Conservation (phyloP, 345 rosid genomes). For the Moricandia arvensis region DNA sequence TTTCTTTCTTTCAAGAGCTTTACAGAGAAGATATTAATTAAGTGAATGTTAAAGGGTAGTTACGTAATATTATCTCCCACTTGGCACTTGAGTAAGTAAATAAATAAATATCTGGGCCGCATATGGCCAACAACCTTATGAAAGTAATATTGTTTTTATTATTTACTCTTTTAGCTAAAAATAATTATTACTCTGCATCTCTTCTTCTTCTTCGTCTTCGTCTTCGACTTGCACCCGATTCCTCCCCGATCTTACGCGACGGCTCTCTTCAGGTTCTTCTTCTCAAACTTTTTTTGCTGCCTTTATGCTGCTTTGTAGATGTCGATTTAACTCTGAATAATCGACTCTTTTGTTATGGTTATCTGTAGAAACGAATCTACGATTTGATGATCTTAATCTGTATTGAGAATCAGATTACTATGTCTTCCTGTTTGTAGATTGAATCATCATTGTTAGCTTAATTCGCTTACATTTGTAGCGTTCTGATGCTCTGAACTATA, state of each 20-base stretch:
- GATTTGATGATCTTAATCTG: slow-evolving; percentile 13
- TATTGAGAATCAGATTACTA: background rate
- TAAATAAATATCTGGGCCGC: slow-evolving; percentile 22
- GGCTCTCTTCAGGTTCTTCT: slow-evolving; percentile 20
- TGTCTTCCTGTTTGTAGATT: background rate
- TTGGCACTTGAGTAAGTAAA: background rate
- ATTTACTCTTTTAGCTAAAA: background rate
- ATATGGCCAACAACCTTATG: background rate
- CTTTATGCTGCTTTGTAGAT: background rate
- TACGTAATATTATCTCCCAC: no score
- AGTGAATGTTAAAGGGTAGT: background rate
- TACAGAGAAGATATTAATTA: background rate
- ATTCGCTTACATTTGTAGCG: background rate
- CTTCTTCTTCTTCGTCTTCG: background rate
- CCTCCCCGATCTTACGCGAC: slow-evolving; percentile 33
- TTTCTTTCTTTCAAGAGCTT: background rate
- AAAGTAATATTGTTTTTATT: no score
- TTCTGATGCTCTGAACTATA: background rate
- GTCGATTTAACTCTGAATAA: background rate
- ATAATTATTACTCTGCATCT: slow-evolving; percentile 3
- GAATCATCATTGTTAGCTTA: background rate
- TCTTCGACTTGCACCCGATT: slow-evolving; percentile 17
- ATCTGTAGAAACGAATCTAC: slow-evolving; percentile 9
- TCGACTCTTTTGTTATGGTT: background rate
- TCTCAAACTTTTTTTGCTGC: background rate